phyloP scores from a whole-genome alignment of 1,284 basidiomycete genomes.

The Earliella scabrosa region DNA sequence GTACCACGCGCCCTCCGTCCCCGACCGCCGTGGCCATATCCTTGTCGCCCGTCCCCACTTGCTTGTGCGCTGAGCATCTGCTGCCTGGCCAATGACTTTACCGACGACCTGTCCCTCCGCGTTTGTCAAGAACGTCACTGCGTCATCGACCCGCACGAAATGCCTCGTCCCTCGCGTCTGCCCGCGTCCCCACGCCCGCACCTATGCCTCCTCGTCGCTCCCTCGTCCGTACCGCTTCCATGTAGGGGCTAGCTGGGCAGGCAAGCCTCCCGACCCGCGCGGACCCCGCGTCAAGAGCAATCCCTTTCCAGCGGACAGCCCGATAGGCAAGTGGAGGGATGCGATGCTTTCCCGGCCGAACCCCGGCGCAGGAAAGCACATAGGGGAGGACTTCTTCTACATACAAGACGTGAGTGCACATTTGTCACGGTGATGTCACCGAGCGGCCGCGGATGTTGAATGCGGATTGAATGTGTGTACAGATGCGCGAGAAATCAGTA shows the following conservation, averaged over 20 bases:
- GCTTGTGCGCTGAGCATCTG: background rate
- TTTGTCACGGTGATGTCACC: background rate
- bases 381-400: constrained; percentile 84
- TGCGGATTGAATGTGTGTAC: background rate
- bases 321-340: constrained; percentile 78
- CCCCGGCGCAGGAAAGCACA: constrained; percentile 45
- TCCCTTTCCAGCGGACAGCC: constrained; percentile 65
- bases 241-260: constrained; percentile 78
- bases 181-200: constrained; percentile 8
- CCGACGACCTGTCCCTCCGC: constrained; percentile 3
- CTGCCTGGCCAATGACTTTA: constrained; percentile 14
- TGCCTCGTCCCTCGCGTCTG: background rate
- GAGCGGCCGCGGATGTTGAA: background rate
- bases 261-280: constrained; percentile 62
- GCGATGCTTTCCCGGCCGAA: constrained; percentile 55
- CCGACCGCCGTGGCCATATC: background rate
- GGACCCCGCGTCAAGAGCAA: constrained; percentile 37
- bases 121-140: constrained; percentile 7
- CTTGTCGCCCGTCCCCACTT: too few species aligned
- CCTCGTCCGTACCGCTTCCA: constrained; percentile 37
- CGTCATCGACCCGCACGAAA: constrained; percentile 7
- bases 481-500: constrained; percentile 56
- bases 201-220: constrained; percentile 28
- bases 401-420: constrained; percentile 63
- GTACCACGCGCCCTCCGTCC: too few species aligned